These are phyloP conservation scores for Paraleonurus japonicus DNA, from an alignment of 257 asterid genomes.

Conservation along the genomic window DNA sequence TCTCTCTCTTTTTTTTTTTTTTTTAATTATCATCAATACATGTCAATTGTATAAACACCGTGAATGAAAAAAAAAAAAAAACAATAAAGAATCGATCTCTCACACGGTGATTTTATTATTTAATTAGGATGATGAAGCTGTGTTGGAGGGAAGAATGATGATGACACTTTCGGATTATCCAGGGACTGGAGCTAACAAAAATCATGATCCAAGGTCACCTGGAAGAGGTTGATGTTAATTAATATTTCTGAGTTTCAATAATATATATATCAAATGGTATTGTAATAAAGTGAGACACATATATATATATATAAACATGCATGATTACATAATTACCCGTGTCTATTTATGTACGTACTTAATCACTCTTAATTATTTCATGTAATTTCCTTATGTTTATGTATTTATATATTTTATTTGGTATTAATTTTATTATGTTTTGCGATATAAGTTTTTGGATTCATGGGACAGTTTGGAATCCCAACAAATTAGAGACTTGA, in stretches of 20 bases:
- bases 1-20: too few species aligned
- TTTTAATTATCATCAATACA: neutral
- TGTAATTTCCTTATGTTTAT: neutral
- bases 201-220: slow-evolving; percentile 37
- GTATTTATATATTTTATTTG: neutral
- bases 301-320: neutral
- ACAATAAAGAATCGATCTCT: too few species aligned
- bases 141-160: slow-evolving; percentile 28
- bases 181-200: slow-evolving; percentile 42
- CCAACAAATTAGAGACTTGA: neutral
- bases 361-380: neutral
- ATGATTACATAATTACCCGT: neutral
- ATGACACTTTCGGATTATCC: slow-evolving; percentile 37
- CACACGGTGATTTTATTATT: too few species aligned
- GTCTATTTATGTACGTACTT: neutral
- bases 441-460: neutral
- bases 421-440: neutral
- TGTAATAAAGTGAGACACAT: neutral
- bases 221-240: neutral
- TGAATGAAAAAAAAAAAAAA: too few species aligned
- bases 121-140: slow-evolving; percentile 23
- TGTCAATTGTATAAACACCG: neutral
- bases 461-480: neutral
- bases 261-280: neutral
- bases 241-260: neutral